Evolutionary conservation across 495 filamentous ascomycete genomes (phyloP).

Genomic region (Neurospora cerealis): DNA sequence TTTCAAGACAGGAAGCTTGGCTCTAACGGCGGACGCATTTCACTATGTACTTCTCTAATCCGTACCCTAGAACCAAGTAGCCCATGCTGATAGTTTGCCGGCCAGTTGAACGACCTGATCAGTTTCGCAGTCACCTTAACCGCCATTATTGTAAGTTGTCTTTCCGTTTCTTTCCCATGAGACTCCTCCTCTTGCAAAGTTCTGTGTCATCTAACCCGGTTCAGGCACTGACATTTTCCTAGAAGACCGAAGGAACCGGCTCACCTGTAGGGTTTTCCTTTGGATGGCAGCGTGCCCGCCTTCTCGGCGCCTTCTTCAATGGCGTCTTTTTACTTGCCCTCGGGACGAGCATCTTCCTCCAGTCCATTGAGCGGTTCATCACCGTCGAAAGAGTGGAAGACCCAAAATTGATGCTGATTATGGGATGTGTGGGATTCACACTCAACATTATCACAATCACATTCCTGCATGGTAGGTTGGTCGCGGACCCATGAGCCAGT

Average conservation of each 20-base stretch:
- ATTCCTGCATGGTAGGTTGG: conserved; percentile 62
- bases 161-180: background rate
- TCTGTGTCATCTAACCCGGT: background rate
- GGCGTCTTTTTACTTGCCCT: conserved; percentile 90
- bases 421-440: conserved; percentile 70
- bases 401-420: conserved; percentile 65
- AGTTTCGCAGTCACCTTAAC: conserved; percentile 74
- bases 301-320: conserved; percentile 88
- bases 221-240: background rate
- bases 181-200: conserved; percentile 4
- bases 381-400: conserved; percentile 45
- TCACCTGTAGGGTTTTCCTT: conserved; percentile 32
- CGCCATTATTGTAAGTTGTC: conserved; percentile 58
- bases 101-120: conserved; percentile 80
- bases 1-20: conserved; percentile 78
- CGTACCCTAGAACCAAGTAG: background rate
- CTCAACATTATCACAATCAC: conserved; percentile 76
- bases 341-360: conserved; percentile 84
- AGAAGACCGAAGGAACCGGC: conserved; percentile 34
- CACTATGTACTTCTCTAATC: conserved; percentile 60
- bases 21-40: conserved; percentile 88
- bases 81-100: background rate
- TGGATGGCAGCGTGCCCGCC: conserved; percentile 87
- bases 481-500: background rate
- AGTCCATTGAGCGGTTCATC: conserved; percentile 82